phyloP scores from a whole-genome alignment of 306 rosid species.

The Lathyrus sativus region DNA sequence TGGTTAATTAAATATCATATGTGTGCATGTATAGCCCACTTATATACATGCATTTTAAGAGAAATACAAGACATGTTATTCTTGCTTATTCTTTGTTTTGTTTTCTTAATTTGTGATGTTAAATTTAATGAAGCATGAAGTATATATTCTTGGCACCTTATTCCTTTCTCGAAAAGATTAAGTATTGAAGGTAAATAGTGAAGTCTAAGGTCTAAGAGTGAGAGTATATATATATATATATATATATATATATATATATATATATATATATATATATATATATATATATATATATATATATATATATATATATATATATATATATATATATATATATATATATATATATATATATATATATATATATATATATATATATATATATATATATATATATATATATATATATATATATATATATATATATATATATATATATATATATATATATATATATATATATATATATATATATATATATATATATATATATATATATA shows the following conservation, averaged over 20 bases:
- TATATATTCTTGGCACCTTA: constrained; percentile 38
- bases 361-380: neutral
- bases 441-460: neutral
- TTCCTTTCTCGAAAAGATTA: constrained; percentile 21
- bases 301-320: neutral
- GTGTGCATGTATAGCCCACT: constrained; percentile 20
- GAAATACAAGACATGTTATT: constrained; percentile 35
- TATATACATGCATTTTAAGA: constrained; percentile 37
- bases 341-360: neutral
- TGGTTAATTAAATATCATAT: constrained; percentile 21
- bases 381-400: neutral
- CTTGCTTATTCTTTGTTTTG: constrained; percentile 23
- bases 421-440: neutral
- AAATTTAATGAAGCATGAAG: constrained; percentile 34
- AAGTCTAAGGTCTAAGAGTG: constrained; percentile 4
- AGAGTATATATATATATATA: neutral
- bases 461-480: neutral
- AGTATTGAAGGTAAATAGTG: constrained; percentile 9
- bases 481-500: neutral
- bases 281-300: neutral
- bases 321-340: neutral
- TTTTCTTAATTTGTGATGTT: constrained; percentile 21
- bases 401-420: neutral
- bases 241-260: neutral
- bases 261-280: neutral